Evolutionary conservation across 2,329 filamentous ascomycete genomes (phyloP).

Genomic region (Myriosclerotinia scirpicola): DNA sequence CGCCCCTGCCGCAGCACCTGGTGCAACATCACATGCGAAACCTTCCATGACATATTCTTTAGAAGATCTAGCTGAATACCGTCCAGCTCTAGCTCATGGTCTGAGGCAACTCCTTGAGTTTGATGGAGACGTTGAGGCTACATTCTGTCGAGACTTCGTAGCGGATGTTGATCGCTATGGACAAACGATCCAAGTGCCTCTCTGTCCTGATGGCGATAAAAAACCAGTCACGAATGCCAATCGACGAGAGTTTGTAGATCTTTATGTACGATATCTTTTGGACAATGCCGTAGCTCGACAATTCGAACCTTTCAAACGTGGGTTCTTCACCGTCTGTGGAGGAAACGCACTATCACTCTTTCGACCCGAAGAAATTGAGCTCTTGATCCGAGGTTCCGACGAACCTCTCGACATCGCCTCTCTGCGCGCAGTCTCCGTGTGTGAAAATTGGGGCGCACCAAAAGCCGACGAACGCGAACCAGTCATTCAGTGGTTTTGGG

Average conservation of each 20-base stretch:
- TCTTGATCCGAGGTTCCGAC: conserved; percentile 81
- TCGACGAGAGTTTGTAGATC: conserved; percentile 79
- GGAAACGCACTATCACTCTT: conserved; percentile 87
- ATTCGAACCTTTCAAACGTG: conserved; percentile 90
- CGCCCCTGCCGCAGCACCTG: conserved; percentile 61
- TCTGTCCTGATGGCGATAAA: conserved; percentile 72
- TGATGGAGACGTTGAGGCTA: conserved; percentile 78
- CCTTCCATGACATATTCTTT: conserved; percentile 70
- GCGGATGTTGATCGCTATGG: conserved; percentile 78
- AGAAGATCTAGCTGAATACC: conserved; percentile 79
- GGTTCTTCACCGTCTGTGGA: conserved; percentile 89
- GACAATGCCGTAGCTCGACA: conserved; percentile 76
- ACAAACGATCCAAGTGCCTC: conserved; percentile 61
- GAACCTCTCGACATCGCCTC: conserved; percentile 77
- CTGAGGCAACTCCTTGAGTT: conserved; percentile 76
- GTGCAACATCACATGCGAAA: conserved; percentile 56
- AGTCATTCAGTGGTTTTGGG: conserved; percentile 85
- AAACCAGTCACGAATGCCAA: conserved; percentile 81
- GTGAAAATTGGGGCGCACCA: conserved; percentile 71
- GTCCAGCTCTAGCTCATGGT: conserved; percentile 72
- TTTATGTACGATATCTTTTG: conserved; percentile 78
- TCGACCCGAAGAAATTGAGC: conserved; percentile 86
- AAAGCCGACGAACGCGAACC: conserved; percentile 61
- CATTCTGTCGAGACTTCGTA: conserved; percentile 80
- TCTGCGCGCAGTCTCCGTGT: conserved; percentile 73